Conservation (phyloP, 106 monocot genomes). For the Hemerocallis citrina region DNA sequence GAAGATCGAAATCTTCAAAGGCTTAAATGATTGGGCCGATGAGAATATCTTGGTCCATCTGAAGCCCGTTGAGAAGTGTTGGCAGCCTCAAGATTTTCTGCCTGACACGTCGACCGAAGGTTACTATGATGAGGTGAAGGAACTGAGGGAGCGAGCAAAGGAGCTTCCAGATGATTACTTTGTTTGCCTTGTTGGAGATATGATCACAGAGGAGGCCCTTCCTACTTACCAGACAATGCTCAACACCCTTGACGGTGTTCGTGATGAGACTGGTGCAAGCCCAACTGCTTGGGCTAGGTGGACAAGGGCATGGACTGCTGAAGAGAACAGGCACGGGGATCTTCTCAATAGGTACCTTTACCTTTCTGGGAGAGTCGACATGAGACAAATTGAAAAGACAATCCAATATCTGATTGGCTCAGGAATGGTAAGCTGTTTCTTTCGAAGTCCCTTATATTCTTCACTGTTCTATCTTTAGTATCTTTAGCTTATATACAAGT, state of each 20-base stretch:
- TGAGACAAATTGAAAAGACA: slow-evolving; percentile 55
- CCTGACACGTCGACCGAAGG: slow-evolving; percentile 40
- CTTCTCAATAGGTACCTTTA: slow-evolving; percentile 57
- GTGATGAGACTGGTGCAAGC: slow-evolving; percentile 61
- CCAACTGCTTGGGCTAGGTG: slow-evolving; percentile 54
- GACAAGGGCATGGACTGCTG: slow-evolving; percentile 67
- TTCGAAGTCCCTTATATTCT: background rate
- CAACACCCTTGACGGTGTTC: slow-evolving; percentile 49
- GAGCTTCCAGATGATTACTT: slow-evolving; percentile 60
- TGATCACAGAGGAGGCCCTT: slow-evolving; percentile 59
- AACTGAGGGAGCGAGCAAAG: slow-evolving; percentile 38
- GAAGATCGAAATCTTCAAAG: slow-evolving; percentile 52
- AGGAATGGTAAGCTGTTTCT: slow-evolving; percentile 48
- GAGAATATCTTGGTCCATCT: slow-evolving; percentile 36
- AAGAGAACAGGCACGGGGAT: slow-evolving; percentile 63
- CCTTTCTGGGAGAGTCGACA: slow-evolving; percentile 57
- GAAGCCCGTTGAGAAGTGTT: slow-evolving; percentile 61
- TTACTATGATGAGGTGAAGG: slow-evolving; percentile 39
- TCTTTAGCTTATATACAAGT: background rate
- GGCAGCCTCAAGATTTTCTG: slow-evolving; percentile 64
- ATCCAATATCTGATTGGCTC: slow-evolving; percentile 63
- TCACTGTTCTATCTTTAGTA: background rate
- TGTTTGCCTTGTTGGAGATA: slow-evolving; percentile 59
- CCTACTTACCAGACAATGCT: slow-evolving; percentile 68
- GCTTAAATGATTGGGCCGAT: slow-evolving; percentile 43